phyloP scores from a whole-genome alignment of 257 asterid species.

The Knoxia roxburghii region DNA sequence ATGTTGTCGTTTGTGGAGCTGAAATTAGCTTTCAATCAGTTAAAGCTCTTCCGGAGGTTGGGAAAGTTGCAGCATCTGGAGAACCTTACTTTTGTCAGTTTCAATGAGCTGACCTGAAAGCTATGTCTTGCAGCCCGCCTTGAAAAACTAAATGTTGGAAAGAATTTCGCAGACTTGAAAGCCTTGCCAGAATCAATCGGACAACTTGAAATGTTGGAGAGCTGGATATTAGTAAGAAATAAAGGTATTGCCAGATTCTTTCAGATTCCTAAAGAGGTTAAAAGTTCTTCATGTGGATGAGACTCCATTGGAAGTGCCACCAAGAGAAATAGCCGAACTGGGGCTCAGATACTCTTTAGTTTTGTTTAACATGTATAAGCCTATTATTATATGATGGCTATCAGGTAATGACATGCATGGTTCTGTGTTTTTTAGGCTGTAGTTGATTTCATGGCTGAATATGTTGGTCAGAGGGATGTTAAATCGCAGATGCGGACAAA shows the following conservation, averaged over 20 bases:
- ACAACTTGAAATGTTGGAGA: constrained; percentile 61
- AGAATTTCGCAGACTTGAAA: constrained; percentile 68
- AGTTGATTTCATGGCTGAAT: constrained; percentile 60
- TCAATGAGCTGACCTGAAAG: constrained; percentile 83
- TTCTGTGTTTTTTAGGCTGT: constrained; percentile 37
- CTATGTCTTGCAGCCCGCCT: constrained; percentile 42
- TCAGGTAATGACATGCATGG: constrained; percentile 9
- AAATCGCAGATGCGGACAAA: constrained; percentile 25
- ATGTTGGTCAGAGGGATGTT: constrained; percentile 36
- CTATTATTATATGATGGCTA: neutral
- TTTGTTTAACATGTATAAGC: neutral
- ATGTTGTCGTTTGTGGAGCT: constrained; percentile 61
- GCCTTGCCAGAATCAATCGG: constrained; percentile 67
- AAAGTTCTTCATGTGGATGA: constrained; percentile 48
- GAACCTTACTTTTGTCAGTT: constrained; percentile 69
- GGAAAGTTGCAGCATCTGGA: constrained; percentile 57
- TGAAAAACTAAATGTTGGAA: constrained; percentile 54
- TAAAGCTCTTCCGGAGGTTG: constrained; percentile 68
- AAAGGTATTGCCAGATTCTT: constrained; percentile 61
- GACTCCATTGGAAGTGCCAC: constrained; percentile 76
- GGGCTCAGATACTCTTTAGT: constrained; percentile 53
- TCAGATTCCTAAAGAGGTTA: constrained; percentile 47
- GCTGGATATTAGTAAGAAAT: constrained; percentile 68
- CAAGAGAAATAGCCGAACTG: constrained; percentile 36
- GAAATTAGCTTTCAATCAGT: constrained; percentile 68